These are phyloP conservation scores for Epichloe festucae DNA, from an alignment of 2,329 filamentous ascomycete species.

Conservation along the genomic window DNA sequence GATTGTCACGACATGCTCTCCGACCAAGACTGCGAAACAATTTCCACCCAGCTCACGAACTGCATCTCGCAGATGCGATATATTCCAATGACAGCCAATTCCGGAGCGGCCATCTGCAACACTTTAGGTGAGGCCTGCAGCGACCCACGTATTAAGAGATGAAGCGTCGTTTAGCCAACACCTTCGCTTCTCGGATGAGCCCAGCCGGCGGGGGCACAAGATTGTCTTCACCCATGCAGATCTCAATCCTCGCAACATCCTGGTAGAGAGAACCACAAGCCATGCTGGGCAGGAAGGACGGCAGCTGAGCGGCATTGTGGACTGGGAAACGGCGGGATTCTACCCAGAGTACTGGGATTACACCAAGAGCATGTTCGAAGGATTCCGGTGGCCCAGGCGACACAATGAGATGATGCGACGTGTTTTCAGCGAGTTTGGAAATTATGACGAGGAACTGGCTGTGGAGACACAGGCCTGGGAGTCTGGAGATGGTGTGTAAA, in stretches of 20 bases:
- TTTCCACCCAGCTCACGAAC: not conserved
- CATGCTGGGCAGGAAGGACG: conserved; percentile 3
- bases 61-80: not conserved
- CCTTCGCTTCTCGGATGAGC: not conserved
- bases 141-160: not conserved
- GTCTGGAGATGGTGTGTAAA: not conserved
- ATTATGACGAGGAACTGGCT: not conserved
- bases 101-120: not conserved
- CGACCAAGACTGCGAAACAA: not conserved
- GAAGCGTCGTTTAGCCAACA: not conserved
- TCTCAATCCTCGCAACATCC: not conserved
- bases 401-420: not conserved
- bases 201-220: not conserved
- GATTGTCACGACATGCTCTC: not conserved
- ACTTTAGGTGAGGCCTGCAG: not conserved
- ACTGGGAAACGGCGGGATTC: conserved; percentile 10
- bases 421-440: not conserved
- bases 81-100: not conserved
- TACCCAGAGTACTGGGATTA: conserved; percentile 11
- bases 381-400: not conserved
- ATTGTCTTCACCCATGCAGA: not conserved
- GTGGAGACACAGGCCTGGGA: not conserved
- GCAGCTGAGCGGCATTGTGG: conserved; percentile 7
- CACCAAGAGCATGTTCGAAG: conserved; percentile 4
- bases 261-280: not conserved